Evolutionary conservation across 257 asterid genomes (phyloP), one percentile per base, ranked within the genome.

Genomic region (Cordia subcordata): DNA sequence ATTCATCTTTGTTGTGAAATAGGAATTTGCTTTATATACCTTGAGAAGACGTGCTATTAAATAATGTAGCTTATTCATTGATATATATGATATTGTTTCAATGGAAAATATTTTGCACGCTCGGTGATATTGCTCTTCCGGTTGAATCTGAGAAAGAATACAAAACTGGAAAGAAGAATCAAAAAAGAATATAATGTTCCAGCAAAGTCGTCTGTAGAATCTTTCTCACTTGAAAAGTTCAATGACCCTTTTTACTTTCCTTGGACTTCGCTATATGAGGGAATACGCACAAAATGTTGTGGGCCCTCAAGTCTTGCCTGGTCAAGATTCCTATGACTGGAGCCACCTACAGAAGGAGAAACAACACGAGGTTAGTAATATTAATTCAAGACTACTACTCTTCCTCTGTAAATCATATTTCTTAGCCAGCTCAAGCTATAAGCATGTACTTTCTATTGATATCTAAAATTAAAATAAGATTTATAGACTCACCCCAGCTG

Each of bases 281-380:
- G 57, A 91, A 83, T 53, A 71, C 88, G 57, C 76, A 72, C 86
- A 85, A 72, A 66, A 85, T 85, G 81, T 83, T 91, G 77, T 83
- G 87, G 62, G 88, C 85, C 67, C 86, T 85, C 78, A 85, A 75
- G 79, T 87, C 98, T 80, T 87, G 96, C 81, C 98, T 81, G 37
- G 96, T 91, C 85, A 91, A 79, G 68, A 91, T 81, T 77, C 94
- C 98, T 51, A 77, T 86, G 67, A 84, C 94, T 0, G 98, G 96
- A 62, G 66, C 62, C 47, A 79, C 92, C 96, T 91, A 68, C 57
- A 63, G 61, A 22, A 64, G 63, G 40, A 23, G 53, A 67, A 67
- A 65, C 49, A 56, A 11, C 47, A 42, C 10, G 14, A 42, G 15
- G 47, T 42, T 11, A 42, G 47, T 42, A 10, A 42, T 42, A 3